Evolutionary conservation across 306 rosid species (phyloP), one percentile per base, ranked within the genome.

Genomic region (Alnus rubra): DNA sequence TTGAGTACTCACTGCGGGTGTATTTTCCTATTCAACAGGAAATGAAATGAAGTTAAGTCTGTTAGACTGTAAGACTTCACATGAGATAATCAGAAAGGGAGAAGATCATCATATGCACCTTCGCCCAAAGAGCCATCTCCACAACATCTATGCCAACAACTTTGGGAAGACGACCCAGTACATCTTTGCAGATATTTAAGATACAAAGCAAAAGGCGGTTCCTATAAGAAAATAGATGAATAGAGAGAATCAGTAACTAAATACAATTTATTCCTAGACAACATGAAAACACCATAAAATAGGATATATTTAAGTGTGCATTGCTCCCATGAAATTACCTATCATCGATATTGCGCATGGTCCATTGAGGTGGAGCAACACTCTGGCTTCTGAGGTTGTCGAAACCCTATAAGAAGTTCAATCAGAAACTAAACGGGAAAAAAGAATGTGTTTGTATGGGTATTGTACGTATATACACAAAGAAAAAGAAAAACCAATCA

Each of bases 101-200:
- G 75, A 75, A 78, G 56, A 77, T 75, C 82, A 78, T 84, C 71
- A 78, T 82, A 79, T 47, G 79, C 77, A 95, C 99, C 99, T 95
- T 95, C 60, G 97, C 99, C 99, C 99, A 93, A 74, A 95, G 96
- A 85, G 99, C 99, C 99, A 95, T 91, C 91, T 95, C 99, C 81
- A 95, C 99, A 35, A 95, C 93, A 90, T 95, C 99, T 63, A 95
- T 82, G 70, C 98, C 98, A 84, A 93, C 94, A 82, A 95, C 94
- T 88, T 95, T 95, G 55, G 99, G 99, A 79, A 93, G 87, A 80
- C 92, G 98, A 70, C 88, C 96, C 73, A 93, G 11, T 62, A 83
- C 82, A 82, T 93, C 99, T 84, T 91, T 93, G 92, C 96, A 93
- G 70, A 88, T 86, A 84, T 91, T 95, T 73, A 95, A 86, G 80